Evolutionary conservation across 176 grass and related monocot genomes (phyloP), one percentile per base, ranked within the genome.

Genomic region (Saccharum officinarum): DNA sequence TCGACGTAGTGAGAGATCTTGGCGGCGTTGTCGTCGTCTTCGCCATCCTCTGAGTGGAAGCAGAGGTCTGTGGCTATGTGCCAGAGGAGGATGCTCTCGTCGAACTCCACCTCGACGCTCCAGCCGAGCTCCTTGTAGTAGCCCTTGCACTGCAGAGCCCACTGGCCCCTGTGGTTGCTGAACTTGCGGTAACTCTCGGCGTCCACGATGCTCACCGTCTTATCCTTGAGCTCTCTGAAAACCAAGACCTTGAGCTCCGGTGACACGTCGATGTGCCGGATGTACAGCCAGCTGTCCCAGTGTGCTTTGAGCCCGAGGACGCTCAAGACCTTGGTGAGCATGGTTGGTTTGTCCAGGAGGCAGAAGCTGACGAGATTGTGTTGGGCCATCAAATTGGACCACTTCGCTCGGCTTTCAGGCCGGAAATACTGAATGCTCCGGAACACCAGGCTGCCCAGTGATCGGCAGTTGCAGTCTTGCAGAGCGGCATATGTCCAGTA

Each of bases 51-150:
- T 10, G 41, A 67, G 69, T 81, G 40, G 75, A 83, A 80, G 68
- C 87, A 86, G 47, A 92, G 91, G 54, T 92, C 87, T 0, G 87
- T 90, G 68, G 87, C 75, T 3, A 86, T 82, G 83, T 92, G 83
- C 87, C 81, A 84, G 7, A 84, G 57, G 37, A 88, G 81, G 52
- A 88, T 84, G 75, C 81, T 88, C 81, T 84, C 89, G 78, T 88
- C 59, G 71, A 88, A 88, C 68, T 88, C 75, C 25, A 79, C 79
- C 85, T 82, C 66, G 7, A 91, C 38, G 25, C 83, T 91, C 85
- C 85, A 83, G 44, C 87, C 87, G 25, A 88, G 87, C 75, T 88
- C 81, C 75, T 73, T 79, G 81, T 84, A 88, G 67, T 73, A 84
- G 12, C 87, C 81, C 75, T 84, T 88, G 81, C 87, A 79, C n/a